Conservation (phyloP, 1,284 basidiomycete species). For the Fistulinella staudtii region DNA sequence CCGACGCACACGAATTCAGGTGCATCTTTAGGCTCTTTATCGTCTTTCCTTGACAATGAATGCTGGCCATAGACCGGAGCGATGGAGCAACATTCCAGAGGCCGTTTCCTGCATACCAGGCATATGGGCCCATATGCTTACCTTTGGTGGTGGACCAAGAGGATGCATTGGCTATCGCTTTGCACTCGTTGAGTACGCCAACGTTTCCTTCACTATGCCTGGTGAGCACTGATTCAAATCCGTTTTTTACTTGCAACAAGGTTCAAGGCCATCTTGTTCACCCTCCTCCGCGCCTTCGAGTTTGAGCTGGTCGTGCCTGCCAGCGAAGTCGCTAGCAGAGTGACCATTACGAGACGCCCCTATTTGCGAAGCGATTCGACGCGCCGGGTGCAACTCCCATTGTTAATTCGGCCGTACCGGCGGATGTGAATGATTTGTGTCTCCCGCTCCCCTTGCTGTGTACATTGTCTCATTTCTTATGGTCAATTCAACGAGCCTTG, state of each 20-base stretch:
- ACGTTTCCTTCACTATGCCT: background rate
- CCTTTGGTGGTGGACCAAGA: conserved; percentile 58
- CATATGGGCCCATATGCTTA: conserved; percentile 54
- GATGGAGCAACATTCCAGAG: conserved; percentile 52
- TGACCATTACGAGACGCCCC: background rate
- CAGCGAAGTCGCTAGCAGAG: background rate
- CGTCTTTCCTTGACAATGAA: background rate
- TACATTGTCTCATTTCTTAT: too few species aligned
- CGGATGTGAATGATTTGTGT: too few species aligned
- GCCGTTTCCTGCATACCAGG: conserved; percentile 47
- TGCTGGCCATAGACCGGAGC: conserved; percentile 44
- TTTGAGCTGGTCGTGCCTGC: background rate
- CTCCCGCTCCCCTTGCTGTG: too few species aligned
- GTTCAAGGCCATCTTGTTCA: conserved; percentile 31
- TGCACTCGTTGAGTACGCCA: conserved; percentile 55
- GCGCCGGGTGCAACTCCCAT: background rate
- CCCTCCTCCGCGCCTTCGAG: background rate
- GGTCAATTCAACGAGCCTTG: too few species aligned
- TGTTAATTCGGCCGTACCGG: background rate
- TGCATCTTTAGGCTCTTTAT: background rate
- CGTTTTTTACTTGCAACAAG: background rate
- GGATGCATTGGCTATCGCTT: conserved; percentile 72
- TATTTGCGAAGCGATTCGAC: background rate
- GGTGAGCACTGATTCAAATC: too few species aligned
- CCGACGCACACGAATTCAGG: conserved; percentile 38